Conservation (phyloP, 1,139 yeast genomes). For the Blastobotrys buckinghamii region DNA sequence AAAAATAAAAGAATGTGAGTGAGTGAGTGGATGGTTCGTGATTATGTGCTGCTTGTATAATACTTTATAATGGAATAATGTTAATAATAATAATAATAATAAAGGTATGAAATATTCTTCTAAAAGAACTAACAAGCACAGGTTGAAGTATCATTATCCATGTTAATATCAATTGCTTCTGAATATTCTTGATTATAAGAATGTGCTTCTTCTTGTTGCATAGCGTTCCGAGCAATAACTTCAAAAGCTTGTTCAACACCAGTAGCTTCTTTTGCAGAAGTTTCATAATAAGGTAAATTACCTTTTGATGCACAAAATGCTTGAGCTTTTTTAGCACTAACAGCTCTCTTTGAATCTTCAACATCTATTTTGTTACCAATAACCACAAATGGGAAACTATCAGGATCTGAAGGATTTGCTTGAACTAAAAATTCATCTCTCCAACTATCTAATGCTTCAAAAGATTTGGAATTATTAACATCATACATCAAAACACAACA, state of each 20-base stretch:
- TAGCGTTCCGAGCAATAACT: slow-evolving; percentile 90
- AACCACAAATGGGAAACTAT: slow-evolving; percentile 89
- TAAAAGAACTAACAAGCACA: slow-evolving; percentile 83
- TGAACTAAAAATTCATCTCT: slow-evolving; percentile 92
- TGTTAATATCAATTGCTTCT: slow-evolving; percentile 91
- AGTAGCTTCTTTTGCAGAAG: slow-evolving; percentile 90
- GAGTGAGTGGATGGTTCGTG: too few relatives aligned
- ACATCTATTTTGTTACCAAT: slow-evolving; percentile 94
- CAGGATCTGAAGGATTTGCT: slow-evolving; percentile 90
- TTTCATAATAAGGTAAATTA: slow-evolving; percentile 87
- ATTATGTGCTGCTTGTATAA: too few relatives aligned
- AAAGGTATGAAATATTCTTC: too few relatives aligned
- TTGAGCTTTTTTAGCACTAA: slow-evolving; percentile 77
- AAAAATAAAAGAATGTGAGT: too few relatives aligned
- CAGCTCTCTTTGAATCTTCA: slow-evolving; percentile 83
- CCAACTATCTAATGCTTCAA: slow-evolving; percentile 88
- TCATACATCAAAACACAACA: slow-evolving; percentile 96
- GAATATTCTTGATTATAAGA: slow-evolving; percentile 89
- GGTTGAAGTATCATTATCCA: slow-evolving; percentile 71
- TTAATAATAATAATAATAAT: too few relatives aligned
- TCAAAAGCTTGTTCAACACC: slow-evolving; percentile 95
- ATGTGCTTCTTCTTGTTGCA: slow-evolving; percentile 83
- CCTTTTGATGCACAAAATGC: slow-evolving; percentile 83
- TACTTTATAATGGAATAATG: too few relatives aligned
- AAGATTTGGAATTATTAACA: slow-evolving; percentile 87